Percentiles rank a stretch among this genome's conserved stretches.
Conservation (phyloP, 352 stramenopile species). For the Phytophthora foliorum region DNA sequence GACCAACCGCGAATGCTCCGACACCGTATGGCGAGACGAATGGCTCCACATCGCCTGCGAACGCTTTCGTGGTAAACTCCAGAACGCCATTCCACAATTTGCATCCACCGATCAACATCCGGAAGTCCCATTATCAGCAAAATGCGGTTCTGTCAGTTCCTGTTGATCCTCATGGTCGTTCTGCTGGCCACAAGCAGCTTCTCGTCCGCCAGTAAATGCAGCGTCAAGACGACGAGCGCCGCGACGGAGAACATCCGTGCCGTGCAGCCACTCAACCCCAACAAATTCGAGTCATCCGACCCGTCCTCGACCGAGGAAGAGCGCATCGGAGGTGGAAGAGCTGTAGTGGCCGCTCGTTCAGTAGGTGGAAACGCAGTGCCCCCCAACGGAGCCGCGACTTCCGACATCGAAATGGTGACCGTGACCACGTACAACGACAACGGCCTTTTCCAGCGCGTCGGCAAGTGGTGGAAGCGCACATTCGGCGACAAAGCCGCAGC, state of each 20-base stretch:
- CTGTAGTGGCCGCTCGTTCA: not conserved
- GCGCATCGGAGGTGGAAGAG: conserved; percentile 1
- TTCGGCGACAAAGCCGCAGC: not conserved
- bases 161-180: conserved; percentile 16
- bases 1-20: too few species aligned
- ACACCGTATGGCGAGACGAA: not conserved
- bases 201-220: conserved; percentile 9
- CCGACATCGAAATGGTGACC: not conserved
- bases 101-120: conserved; percentile 1
- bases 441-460: conserved; percentile 12
- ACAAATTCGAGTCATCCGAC: not conserved
- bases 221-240: conserved; percentile 3
- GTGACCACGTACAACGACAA: conserved; percentile 19
- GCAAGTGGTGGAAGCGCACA: conserved; percentile 14
- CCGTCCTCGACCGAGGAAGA: not conserved
- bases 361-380: conserved; percentile 3
- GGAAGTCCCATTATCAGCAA: not conserved
- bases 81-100: conserved; percentile 10
- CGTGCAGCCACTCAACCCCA: not conserved
- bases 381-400: not conserved
- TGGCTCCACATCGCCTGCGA: not conserved
- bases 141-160: conserved; percentile 14
- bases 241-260: conserved; percentile 1
- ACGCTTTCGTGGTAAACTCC: not conserved
- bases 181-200: conserved; percentile 2